phyloP scores from a whole-genome alignment of 2,329 filamentous ascomycete genomes.

The Aphanocladium album region DNA sequence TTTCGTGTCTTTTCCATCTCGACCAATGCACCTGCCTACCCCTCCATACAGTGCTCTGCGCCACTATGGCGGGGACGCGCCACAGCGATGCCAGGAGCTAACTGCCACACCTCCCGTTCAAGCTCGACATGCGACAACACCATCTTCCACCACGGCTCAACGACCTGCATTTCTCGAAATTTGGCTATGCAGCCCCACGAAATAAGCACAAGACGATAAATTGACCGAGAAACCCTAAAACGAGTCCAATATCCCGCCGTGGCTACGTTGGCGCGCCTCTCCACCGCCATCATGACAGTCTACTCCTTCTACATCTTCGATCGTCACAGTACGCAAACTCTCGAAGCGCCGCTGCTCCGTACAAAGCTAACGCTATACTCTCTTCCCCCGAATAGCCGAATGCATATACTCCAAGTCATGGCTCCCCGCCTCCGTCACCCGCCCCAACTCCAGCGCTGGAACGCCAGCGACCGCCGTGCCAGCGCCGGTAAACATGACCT shows the following conservation, averaged over 20 bases:
- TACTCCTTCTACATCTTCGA: slow-evolving; percentile 99
- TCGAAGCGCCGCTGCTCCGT: neutral
- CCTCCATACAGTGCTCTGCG: neutral
- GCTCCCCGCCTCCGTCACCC: slow-evolving; percentile 53
- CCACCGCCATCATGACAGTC: slow-evolving; percentile 67
- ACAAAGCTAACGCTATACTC: neutral
- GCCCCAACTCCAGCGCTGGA: slow-evolving; percentile 22
- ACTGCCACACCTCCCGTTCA: neutral
- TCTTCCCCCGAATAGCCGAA: slow-evolving; percentile 66
- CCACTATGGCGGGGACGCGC: neutral
- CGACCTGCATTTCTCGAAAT: neutral
- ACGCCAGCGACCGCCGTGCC: slow-evolving; percentile 12
- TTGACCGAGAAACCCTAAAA: neutral
- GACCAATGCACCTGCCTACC: neutral
- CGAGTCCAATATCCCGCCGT: neutral
- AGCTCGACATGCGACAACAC: neutral
- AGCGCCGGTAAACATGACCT: slow-evolving; percentile 25
- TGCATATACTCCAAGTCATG: slow-evolving; percentile 94
- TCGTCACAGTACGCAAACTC: slow-evolving; percentile 70
- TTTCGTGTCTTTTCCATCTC: too few species aligned
- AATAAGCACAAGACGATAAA: neutral
- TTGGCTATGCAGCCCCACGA: neutral
- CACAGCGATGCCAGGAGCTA: neutral
- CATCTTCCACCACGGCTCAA: neutral
- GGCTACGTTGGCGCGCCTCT: neutral